Conservation (phyloP, 208 protist genomes). For the Crithidia sp. region DNA sequence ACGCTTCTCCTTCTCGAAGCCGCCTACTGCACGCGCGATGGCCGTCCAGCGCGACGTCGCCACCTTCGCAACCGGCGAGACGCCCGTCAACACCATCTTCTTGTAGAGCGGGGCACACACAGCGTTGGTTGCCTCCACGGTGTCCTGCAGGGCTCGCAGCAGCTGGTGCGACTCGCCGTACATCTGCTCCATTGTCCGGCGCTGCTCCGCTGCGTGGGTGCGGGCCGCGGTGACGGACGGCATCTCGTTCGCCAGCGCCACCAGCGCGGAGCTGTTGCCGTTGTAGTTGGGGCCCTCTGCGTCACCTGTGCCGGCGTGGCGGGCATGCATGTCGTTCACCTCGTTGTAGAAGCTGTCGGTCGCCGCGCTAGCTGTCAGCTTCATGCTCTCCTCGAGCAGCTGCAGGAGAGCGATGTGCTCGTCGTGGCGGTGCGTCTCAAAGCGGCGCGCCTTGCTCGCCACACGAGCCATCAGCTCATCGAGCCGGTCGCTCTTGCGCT, state of each 20-base stretch:
- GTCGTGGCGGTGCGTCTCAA: slow-evolving; percentile 58
- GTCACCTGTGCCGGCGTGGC: slow-evolving; percentile 10
- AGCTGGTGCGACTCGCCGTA: slow-evolving; percentile 71
- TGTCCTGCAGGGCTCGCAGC: slow-evolving; percentile 50
- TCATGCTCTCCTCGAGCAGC: slow-evolving; percentile 75
- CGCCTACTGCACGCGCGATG: slow-evolving; percentile 72
- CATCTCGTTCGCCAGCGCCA: slow-evolving; percentile 33
- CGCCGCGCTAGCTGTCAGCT: slow-evolving; percentile 50
- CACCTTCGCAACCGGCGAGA: slow-evolving; percentile 60
- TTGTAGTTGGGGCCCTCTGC: background rate
- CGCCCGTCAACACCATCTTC: slow-evolving; percentile 53
- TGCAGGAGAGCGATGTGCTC: slow-evolving; percentile 64
- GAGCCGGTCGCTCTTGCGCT: slow-evolving; percentile 65
- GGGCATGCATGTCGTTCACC: slow-evolving; percentile 31
- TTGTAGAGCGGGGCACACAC: slow-evolving; percentile 77
- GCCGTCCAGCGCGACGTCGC: slow-evolving; percentile 69
- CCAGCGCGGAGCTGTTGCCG: background rate
- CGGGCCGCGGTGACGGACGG: slow-evolving; percentile 53
- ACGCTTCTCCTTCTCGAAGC: slow-evolving; percentile 66
- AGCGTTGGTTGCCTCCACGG: slow-evolving; percentile 54
- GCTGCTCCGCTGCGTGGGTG: slow-evolving; percentile 49
- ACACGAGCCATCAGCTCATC: slow-evolving; percentile 77
- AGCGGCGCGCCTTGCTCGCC: slow-evolving; percentile 55
- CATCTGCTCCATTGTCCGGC: slow-evolving; percentile 45
- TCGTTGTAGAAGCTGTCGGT: slow-evolving; percentile 63